Evolutionary conservation across 345 rosid genomes (phyloP).

Genomic region (Turritis glabra): DNA sequence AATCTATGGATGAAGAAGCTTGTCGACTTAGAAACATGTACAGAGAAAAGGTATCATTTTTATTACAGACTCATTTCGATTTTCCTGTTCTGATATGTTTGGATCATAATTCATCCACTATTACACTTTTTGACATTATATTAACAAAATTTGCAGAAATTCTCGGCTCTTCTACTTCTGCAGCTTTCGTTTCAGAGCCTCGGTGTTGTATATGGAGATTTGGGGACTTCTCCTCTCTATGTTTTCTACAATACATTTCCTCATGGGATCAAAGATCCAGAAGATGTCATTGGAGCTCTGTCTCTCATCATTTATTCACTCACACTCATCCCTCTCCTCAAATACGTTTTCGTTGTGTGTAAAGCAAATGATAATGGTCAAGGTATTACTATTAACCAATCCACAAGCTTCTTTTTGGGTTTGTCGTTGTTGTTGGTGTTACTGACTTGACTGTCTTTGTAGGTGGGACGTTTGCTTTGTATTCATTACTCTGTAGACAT

Average conservation of each 20-base stretch:
- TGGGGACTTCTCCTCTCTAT: constrained; percentile 75
- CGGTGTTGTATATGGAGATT: constrained; percentile 77
- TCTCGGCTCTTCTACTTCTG: constrained; percentile 57
- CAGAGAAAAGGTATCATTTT: constrained; percentile 50
- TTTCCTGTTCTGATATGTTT: not conserved
- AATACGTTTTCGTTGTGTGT: constrained; percentile 72
- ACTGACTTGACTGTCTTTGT: constrained; percentile 22
- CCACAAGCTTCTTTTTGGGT: not conserved
- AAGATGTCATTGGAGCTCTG: constrained; percentile 69
- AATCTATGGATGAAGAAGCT: constrained; percentile 98
- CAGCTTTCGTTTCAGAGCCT: constrained; percentile 77
- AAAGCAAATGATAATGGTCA: constrained; percentile 77
- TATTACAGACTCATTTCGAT: not conserved
- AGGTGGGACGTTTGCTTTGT: constrained; percentile 92
- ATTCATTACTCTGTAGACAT: constrained; percentile 81
- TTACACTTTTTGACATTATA: not conserved
- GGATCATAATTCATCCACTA: not conserved
- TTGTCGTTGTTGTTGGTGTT: not conserved
- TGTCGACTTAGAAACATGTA: constrained; percentile 79
- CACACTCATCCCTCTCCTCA: constrained; percentile 72
- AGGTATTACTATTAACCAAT: constrained; percentile 39
- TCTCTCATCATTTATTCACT: constrained; percentile 74
- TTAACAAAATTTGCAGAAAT: constrained; percentile 47
- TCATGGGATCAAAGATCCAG: constrained; percentile 53
- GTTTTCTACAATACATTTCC: constrained; percentile 81